phyloP scores from a whole-genome alignment of 2,329 filamentous ascomycete species.

The Geoglossum cookeanum region DNA sequence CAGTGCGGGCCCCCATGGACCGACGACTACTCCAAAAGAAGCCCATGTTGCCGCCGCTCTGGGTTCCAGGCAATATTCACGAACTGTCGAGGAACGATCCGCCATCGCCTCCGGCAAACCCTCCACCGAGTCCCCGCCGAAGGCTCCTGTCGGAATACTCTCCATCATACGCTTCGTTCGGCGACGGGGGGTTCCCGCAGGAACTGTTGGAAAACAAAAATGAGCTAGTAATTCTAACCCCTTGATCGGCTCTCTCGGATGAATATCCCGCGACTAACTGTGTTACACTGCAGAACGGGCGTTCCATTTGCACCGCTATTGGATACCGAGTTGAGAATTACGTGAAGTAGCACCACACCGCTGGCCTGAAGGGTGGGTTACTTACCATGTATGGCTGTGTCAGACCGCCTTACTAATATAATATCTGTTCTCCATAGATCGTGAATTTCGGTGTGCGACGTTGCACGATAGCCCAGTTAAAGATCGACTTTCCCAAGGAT shows the following conservation, averaged over 20 bases:
- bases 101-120: constrained; percentile 2
- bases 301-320: not conserved
- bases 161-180: not conserved
- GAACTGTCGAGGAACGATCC: constrained; percentile 1
- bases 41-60: not conserved
- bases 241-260: not conserved
- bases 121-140: constrained; percentile 2
- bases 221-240: not conserved
- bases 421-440: not conserved
- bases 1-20: not conserved
- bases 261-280: not conserved
- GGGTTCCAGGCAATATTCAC: not conserved
- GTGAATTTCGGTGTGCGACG: not conserved
- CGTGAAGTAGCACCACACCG: not conserved
- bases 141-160: not conserved
- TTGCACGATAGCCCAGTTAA: not conserved
- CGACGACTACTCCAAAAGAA: not conserved
- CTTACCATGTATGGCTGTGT: not conserved
- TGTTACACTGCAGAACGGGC: not conserved
- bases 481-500: not conserved
- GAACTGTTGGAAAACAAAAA: not conserved
- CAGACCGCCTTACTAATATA: not conserved
- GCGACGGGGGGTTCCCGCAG: not conserved
- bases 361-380: not conserved
- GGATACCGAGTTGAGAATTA: not conserved